Base-by-base conservation (phyloP, 139 green algal genomes). In the Picochlorum costavermella region DNA sequence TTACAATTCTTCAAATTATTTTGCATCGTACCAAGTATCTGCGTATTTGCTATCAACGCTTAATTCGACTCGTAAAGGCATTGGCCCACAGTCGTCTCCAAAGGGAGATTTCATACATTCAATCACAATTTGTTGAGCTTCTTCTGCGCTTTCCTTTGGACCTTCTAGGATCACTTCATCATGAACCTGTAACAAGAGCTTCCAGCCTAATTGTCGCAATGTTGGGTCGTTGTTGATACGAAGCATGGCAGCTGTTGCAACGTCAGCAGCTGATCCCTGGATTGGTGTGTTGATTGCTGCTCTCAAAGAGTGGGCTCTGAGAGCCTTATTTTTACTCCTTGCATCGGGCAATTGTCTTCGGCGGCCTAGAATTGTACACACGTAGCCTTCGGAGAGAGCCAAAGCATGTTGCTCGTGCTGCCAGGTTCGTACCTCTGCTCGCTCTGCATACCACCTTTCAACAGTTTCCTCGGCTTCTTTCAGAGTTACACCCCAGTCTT, bases 251-350 rank as follows among this genome's bases (percentile, higher is more conserved):
- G 90, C 82, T 29, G 86, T 89, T 13, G 85, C 92, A 26, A 98
- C 84, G 67, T 98, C 93, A 6, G 93, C 93, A 23, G 93, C 93
- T 14, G 75, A 84, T 50, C 93, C 93, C 81, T 96, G 89, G 70
- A 98, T 96, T 51, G 93, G 93, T 0, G 93, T 97, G 83, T 98
- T 98, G 81, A 98, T 98, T 26, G 92, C 87, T 0, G 91, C 91
- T 16, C 93, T 81, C 78, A 93, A 16, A 25, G 76, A 76, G 50
- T 84, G 79, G 28, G 61, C 67, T 49, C 53, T 55, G 43, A 45
- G 50, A 5, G 60, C 60, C 13, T 61, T 61, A 37, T 43, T 63
- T 25, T 49, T 66, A 25, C 62, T 64, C 29, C 60, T 69, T 14
- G 85, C 73, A 46, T 86, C 82, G 12, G 89, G 89, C 68, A 97